These are phyloP conservation scores for Trichoderma polysporum DNA, from an alignment of 2,329 filamentous ascomycete species.

Conservation along the genomic window DNA sequence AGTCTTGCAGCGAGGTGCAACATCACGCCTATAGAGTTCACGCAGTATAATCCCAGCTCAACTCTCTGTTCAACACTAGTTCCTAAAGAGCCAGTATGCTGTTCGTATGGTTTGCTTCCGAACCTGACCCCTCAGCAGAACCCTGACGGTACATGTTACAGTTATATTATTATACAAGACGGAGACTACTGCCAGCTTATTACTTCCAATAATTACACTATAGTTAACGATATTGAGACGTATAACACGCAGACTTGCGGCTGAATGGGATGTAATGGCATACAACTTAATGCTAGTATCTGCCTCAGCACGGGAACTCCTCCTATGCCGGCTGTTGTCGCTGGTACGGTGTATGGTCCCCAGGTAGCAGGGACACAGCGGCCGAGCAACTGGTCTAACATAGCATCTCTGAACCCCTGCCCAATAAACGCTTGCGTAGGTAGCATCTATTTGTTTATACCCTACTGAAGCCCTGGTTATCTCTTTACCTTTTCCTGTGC, in stretches of 20 bases:
- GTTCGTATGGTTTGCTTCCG: conserved; percentile 31
- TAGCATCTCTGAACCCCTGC: conserved; percentile 33
- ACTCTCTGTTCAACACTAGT: conserved; percentile 31
- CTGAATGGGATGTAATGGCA: conserved; percentile 30
- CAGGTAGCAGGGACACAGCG: conserved; percentile 31
- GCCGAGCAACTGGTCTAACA: conserved; percentile 28
- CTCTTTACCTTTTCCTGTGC: too few relatives aligned
- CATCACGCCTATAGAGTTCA: conserved; percentile 28
- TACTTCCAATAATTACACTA: conserved; percentile 20
- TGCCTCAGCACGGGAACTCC: conserved; percentile 37
- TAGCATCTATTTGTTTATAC: too few relatives aligned
- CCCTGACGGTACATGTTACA: conserved; percentile 32
- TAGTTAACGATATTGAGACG: background rate
- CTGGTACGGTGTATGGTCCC: conserved; percentile 37
- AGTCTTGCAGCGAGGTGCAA: conserved; percentile 29
- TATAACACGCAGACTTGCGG: conserved; percentile 34
- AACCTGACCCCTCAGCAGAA: conserved; percentile 31
- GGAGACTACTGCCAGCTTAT: conserved; percentile 32
- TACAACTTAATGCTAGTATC: conserved; percentile 31
- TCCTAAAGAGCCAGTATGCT: conserved; percentile 33
- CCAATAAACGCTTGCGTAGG: conserved; percentile 32
- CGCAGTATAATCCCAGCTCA: conserved; percentile 28
- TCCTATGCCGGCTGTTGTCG: conserved; percentile 35
- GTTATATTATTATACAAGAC: conserved; percentile 27
- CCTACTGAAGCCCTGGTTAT: too few relatives aligned